These are phyloP conservation scores for Suhomyces guaymorum DNA, from an alignment of 1,139 yeast species.

Conservation along the genomic window DNA sequence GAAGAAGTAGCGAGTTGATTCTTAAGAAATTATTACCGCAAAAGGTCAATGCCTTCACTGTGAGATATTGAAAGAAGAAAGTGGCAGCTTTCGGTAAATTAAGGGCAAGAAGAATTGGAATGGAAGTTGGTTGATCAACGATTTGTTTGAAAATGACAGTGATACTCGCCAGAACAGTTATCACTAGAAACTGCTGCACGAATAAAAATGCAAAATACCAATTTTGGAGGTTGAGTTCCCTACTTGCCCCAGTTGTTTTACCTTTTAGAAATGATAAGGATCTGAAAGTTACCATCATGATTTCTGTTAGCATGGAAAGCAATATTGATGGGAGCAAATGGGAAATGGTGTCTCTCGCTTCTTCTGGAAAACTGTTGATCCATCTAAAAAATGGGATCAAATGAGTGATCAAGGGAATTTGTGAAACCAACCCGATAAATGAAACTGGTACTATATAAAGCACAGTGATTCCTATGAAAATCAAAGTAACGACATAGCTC, in stretches of 20 bases:
- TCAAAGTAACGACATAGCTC: slow-evolving; percentile 41
- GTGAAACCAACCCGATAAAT: slow-evolving; percentile 64
- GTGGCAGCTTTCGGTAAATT: slow-evolving; percentile 82
- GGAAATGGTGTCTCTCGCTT: slow-evolving; percentile 52
- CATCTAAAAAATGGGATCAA: slow-evolving; percentile 56
- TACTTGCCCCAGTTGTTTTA: slow-evolving; percentile 52
- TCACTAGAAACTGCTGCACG: slow-evolving; percentile 80
- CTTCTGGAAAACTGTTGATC: slow-evolving; percentile 54
- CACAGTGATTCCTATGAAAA: slow-evolving; percentile 49
- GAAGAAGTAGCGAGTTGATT: slow-evolving; percentile 47
- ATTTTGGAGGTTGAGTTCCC: slow-evolving; percentile 60
- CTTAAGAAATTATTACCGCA: slow-evolving; percentile 69
- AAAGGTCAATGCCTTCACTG: slow-evolving; percentile 71
- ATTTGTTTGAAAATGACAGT: slow-evolving; percentile 65
- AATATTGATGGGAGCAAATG: slow-evolving; percentile 63
- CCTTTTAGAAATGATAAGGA: slow-evolving; percentile 52
- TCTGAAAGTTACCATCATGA: slow-evolving; percentile 54
- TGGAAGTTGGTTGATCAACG: slow-evolving; percentile 68
- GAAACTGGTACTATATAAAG: slow-evolving; percentile 76
- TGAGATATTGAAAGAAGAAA: slow-evolving; percentile 72
- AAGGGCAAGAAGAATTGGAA: slow-evolving; percentile 68
- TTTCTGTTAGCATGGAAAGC: slow-evolving; percentile 56
- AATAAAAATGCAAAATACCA: slow-evolving; percentile 74
- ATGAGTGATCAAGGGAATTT: slow-evolving; percentile 57
- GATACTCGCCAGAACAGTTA: slow-evolving; percentile 80